Evolutionary conservation across 805 yeast species (phyloP).

Genomic region (Starmerella riodocensis): DNA sequence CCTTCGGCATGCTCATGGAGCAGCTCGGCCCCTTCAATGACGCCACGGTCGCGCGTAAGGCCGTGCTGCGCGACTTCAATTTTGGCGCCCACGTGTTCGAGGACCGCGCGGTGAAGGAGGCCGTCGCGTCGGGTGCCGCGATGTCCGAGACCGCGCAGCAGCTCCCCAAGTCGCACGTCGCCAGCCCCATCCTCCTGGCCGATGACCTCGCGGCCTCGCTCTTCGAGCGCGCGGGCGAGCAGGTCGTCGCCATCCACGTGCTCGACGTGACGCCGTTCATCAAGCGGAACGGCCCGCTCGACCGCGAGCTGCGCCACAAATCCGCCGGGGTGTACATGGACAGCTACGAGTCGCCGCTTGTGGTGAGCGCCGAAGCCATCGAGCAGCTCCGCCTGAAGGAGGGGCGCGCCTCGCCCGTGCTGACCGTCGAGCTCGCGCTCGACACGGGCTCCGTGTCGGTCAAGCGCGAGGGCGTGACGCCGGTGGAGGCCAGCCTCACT

Average conservation of each 20-base stretch:
- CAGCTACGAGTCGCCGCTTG: constrained; percentile 54
- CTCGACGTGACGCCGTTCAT: constrained; percentile 65
- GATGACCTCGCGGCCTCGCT: constrained; percentile 14
- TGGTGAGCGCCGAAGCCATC: constrained; percentile 34
- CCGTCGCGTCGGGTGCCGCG: constrained; percentile 25
- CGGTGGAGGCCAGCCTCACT: neutral
- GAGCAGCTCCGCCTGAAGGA: constrained; percentile 35
- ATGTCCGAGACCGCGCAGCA: constrained; percentile 9
- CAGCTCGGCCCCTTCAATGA: constrained; percentile 74
- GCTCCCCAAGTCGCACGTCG: neutral
- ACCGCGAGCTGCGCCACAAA: constrained; percentile 80
- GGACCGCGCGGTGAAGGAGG: constrained; percentile 32
- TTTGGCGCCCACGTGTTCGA: constrained; percentile 32
- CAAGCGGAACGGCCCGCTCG: constrained; percentile 61
- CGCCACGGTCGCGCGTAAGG: constrained; percentile 65
- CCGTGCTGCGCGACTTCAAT: constrained; percentile 62
- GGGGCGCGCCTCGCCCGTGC: constrained; percentile 46
- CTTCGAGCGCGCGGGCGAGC: constrained; percentile 30
- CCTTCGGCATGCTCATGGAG: constrained; percentile 86
- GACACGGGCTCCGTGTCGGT: constrained; percentile 52
- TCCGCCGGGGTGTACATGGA: constrained; percentile 73
- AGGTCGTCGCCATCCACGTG: constrained; percentile 77
- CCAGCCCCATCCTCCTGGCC: constrained; percentile 2
- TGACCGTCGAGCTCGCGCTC: constrained; percentile 70
- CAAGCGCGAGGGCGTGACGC: constrained; percentile 48